Percentiles rank a stretch among this genome's conserved stretches.
Evolutionary conservation across 768 basidiomycete genomes (phyloP).

Genomic region (Trametes punicea): DNA sequence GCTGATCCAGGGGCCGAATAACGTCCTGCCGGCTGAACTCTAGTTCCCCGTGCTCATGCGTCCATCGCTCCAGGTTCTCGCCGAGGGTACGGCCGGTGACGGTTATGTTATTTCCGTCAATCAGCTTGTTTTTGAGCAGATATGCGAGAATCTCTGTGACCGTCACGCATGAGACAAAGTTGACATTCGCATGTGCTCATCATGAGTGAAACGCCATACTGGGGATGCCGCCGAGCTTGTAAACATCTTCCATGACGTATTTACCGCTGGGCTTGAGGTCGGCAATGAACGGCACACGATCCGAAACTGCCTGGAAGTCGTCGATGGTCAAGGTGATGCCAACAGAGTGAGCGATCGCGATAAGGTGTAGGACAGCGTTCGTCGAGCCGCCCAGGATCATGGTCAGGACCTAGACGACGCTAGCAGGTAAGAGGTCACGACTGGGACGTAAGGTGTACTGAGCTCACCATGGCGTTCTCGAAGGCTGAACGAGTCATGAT

Average conservation of each 20-base stretch:
- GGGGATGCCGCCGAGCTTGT: slow-evolving; percentile 94
- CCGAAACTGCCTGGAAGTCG: slow-evolving; percentile 92
- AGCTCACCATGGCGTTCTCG: slow-evolving; percentile 90
- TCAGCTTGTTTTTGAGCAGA: slow-evolving; percentile 80
- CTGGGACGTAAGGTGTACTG: background rate
- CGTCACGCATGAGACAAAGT: background rate
- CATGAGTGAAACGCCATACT: slow-evolving; percentile 48
- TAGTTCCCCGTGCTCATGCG: slow-evolving; percentile 73
- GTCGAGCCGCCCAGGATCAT: slow-evolving; percentile 98
- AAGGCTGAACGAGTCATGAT: slow-evolving; percentile 98
- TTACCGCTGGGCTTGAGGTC: slow-evolving; percentile 97
- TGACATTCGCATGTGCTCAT: background rate
- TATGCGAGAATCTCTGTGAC: slow-evolving; percentile 75
- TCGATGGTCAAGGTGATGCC: slow-evolving; percentile 86
- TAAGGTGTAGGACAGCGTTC: slow-evolving; percentile 94
- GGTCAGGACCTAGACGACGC: slow-evolving; percentile 86
- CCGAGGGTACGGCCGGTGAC: slow-evolving; percentile 88
- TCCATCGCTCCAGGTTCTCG: slow-evolving; percentile 92
- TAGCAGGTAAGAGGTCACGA: background rate
- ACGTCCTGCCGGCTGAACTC: slow-evolving; percentile 71
- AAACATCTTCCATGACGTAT: slow-evolving; percentile 98
- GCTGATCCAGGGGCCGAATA: slow-evolving; percentile 81
- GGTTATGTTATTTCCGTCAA: slow-evolving; percentile 89
- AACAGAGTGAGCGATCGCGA: slow-evolving; percentile 95
- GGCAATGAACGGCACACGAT: slow-evolving; percentile 90